These are phyloP conservation scores for Cercospora nicotianae DNA, from an alignment of 2,329 filamentous ascomycete species.

Conservation along the genomic window DNA sequence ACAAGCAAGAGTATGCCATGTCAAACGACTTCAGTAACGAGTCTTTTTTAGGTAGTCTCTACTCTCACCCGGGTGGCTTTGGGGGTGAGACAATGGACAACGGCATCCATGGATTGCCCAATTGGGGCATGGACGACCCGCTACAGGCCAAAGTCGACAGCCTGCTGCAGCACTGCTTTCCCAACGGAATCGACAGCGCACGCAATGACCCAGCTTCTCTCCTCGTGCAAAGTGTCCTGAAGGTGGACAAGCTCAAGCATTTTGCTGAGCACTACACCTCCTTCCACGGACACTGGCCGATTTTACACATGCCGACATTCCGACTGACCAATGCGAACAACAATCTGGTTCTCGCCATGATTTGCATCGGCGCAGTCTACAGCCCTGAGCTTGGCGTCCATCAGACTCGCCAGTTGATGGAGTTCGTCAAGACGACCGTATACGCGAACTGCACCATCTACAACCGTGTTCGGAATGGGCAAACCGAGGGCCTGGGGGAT, in stretches of 20 bases:
- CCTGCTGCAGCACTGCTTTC: conserved; percentile 54
- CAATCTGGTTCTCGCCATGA: conserved; percentile 67
- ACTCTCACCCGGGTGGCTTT: conserved; percentile 47
- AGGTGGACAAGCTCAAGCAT: conserved; percentile 67
- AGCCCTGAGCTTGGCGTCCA: conserved; percentile 61
- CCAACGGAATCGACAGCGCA: conserved; percentile 57
- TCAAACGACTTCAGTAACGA: conserved; percentile 48
- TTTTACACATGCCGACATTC: conserved; percentile 71
- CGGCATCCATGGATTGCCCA: conserved; percentile 39
- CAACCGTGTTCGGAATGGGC: conserved; percentile 44
- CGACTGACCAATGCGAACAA: conserved; percentile 65
- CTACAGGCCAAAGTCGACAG: conserved; percentile 48
- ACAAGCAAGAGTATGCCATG: conserved; percentile 40
- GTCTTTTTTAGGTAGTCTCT: conserved; percentile 52
- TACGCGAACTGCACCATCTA: conserved; percentile 57
- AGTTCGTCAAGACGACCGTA: conserved; percentile 60
- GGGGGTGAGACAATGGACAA: conserved; percentile 41
- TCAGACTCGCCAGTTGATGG: conserved; percentile 68
- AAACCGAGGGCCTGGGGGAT: conserved; percentile 43
- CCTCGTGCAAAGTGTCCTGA: conserved; percentile 56
- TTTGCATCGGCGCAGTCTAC: conserved; percentile 73
- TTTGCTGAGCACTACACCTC: conserved; percentile 71
- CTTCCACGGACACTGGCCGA: conserved; percentile 71
- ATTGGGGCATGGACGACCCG: conserved; percentile 49
- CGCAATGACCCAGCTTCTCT: conserved; percentile 52